Evolutionary conservation across 164 flowering plant genomes (phyloP), one percentile per base, ranked within the genome.

Genomic region (Amborella trichopoda): DNA sequence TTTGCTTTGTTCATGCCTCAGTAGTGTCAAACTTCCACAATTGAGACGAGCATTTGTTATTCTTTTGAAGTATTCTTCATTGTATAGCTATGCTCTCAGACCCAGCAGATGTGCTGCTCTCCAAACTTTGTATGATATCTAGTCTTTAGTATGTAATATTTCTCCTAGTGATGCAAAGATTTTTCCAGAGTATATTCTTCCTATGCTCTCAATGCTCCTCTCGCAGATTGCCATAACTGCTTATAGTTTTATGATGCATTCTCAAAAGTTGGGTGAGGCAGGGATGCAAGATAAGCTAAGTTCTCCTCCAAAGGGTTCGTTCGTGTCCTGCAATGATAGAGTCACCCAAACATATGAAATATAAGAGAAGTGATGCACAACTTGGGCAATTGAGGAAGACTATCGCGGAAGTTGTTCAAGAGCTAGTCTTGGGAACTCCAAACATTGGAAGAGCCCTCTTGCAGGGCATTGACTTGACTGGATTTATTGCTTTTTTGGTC

Each of bases 91-190:
- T 88, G 84, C 83, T 93, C 42, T 78, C 91, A 11, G 99, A 93
- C 68, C 65, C 94, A 48, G 90, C 89, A 0, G 99, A 8, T 85
- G 86, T 71, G 94, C 99, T 59, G 94, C 94, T 25, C 58, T 93
- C 51, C 94, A 93, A 62, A 75, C 96, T 28, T 51, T 93, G 56
- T 84, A 89, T 64, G 86, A 85, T 52, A 74, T 93, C 64, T 66
- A 88, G 53, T 89, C 96, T 22, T 62, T 93, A 54, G 87, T 88
- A 22, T 72, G 83, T 28, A 94, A 88, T 55, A 88, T 93, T 48
- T 91, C 99, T 59, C 99, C 96, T 1, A 88, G 99, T 69, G 99
- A 93, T 76, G 96, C 99, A 21, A 93, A 93, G 64, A 83, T 93
- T 14, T 93, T 93, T 62, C 96, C 99, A 0, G 96, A 85, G 59